Percentiles rank a stretch among this genome's conserved stretches.
Conservation (phyloP, 805 yeast species). For the Yamadazyma endophytica region DNA sequence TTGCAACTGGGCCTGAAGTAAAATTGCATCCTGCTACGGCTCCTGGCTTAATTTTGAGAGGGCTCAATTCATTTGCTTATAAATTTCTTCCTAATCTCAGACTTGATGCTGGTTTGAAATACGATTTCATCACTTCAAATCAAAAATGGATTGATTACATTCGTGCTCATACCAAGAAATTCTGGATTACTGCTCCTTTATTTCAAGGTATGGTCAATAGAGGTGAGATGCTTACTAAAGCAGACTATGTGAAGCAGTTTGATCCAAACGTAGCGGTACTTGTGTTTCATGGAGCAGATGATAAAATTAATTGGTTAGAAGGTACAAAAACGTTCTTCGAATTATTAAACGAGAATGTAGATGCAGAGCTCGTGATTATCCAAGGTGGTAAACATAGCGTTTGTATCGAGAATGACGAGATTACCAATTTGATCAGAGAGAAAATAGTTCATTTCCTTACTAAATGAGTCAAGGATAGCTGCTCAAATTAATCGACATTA, state of each 20-base stretch:
- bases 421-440: slow-evolving; percentile 14
- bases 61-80: slow-evolving; percentile 35
- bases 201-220: slow-evolving; percentile 58
- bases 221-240: slow-evolving; percentile 49
- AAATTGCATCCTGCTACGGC: slow-evolving; percentile 52
- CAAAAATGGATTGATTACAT: slow-evolving; percentile 44
- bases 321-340: slow-evolving; percentile 43
- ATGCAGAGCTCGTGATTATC: slow-evolving; percentile 23
- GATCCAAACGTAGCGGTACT: slow-evolving; percentile 44
- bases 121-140: slow-evolving; percentile 53
- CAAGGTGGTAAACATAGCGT: slow-evolving; percentile 42
- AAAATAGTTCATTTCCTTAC: too few species aligned
- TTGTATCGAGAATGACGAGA: slow-evolving; percentile 41
- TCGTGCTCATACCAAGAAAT: slow-evolving; percentile 31
- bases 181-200: slow-evolving; percentile 52
- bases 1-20: slow-evolving; percentile 59
- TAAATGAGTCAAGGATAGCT: too few species aligned
- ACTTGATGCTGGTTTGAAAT: slow-evolving; percentile 51
- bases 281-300: slow-evolving; percentile 61
- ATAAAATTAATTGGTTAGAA: slow-evolving; percentile 52
- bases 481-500: too few species aligned
- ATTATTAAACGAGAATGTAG: slow-evolving; percentile 26
- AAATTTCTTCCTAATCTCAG: slow-evolving; percentile 44
- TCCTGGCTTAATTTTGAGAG: slow-evolving; percentile 45
- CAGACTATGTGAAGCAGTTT: slow-evolving; percentile 30